Base-by-base conservation (phyloP, 139 green algal species). In the Gonium pectorale region DNA sequence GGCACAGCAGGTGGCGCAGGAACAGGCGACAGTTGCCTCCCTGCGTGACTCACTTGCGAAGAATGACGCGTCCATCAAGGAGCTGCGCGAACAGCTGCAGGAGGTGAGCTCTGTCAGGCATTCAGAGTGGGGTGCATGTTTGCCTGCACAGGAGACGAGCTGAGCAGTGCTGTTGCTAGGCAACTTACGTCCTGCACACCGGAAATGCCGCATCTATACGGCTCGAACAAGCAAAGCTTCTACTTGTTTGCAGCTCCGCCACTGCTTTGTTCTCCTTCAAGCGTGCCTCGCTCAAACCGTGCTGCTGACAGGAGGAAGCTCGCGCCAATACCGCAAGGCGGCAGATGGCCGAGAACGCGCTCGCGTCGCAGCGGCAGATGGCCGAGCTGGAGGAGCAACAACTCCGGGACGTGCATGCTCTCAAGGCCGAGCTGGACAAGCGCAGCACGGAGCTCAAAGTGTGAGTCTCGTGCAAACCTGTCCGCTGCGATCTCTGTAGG, bases 221-320 rank as follows among this genome's bases (percentile, higher is more conserved):
- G n/a, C n/a, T n/a, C n/a, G n/a, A n/a, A n/a, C n/a, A n/a, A n/a
- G n/a, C n/a, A n/a, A n/a, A n/a, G n/a, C n/a, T n/a, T n/a, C n/a
- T n/a, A n/a, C n/a, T n/a, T n/a, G n/a, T n/a, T n/a, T n/a, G n/a
- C n/a, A n/a, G n/a, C n/a, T n/a, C n/a, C n/a, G n/a, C n/a, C n/a
- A n/a, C n/a, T n/a, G n/a, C n/a, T n/a, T n/a, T n/a, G n/a, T n/a
- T n/a, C n/a, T n/a, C n/a, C n/a, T n/a, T n/a, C n/a, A n/a, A n/a
- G n/a, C n/a, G n/a, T n/a, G n/a, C n/a, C n/a, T n/a, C n/a, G n/a
- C n/a, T n/a, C n/a, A n/a, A n/a, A n/a, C n/a, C n/a, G n/a, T n/a
- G n/a, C n/a, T n/a, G n/a, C n/a, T n/a, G n/a, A n/a, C 77, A 83
- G 77, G 77, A 83, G 77, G 43, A 83, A 35, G 19, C 60, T 2